Evolutionary conservation across 83 land plant species (phyloP).

Genomic region (Picea engelmannii): DNA sequence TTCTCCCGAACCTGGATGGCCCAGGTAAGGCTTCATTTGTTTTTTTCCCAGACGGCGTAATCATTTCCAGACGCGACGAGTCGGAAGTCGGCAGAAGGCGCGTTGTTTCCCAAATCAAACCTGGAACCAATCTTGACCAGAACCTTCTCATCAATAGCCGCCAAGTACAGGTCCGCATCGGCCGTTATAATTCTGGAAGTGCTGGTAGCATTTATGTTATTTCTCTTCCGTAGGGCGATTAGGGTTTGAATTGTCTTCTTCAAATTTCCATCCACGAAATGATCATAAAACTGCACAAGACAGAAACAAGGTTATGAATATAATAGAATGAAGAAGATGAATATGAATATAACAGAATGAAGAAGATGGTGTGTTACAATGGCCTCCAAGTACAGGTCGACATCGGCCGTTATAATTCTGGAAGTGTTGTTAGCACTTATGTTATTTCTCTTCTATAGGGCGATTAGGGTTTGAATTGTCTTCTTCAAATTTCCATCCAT

Average conservation of each 20-base stretch:
- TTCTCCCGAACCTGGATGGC: too few relatives aligned
- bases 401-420: slow-evolving; percentile 42
- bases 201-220: slow-evolving; percentile 36
- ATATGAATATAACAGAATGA: too few relatives aligned
- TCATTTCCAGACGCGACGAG: slow-evolving; percentile 18
- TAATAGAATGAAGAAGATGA: too few relatives aligned
- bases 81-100: background rate
- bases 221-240: slow-evolving; percentile 32
- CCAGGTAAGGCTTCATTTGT: background rate
- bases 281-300: slow-evolving; percentile 64
- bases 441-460: slow-evolving; percentile 34
- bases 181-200: slow-evolving; percentile 30
- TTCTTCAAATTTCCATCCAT: slow-evolving; percentile 19
- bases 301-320: background rate
- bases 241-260: slow-evolving; percentile 41
- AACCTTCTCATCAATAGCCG: slow-evolving; percentile 48
- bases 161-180: slow-evolving; percentile 61
- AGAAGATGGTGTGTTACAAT: too few relatives aligned
- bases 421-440: background rate
- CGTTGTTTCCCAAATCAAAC: slow-evolving; percentile 32
- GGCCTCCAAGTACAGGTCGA: too few relatives aligned
- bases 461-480: slow-evolving; percentile 24
- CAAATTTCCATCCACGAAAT: slow-evolving; percentile 46
- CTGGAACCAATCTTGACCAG: slow-evolving; percentile 56
- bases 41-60: slow-evolving; percentile 27